Evolutionary conservation across 1,284 basidiomycete genomes (phyloP), one percentile per base, ranked within the genome.

Genomic region (Agroathelia rolfsii): DNA sequence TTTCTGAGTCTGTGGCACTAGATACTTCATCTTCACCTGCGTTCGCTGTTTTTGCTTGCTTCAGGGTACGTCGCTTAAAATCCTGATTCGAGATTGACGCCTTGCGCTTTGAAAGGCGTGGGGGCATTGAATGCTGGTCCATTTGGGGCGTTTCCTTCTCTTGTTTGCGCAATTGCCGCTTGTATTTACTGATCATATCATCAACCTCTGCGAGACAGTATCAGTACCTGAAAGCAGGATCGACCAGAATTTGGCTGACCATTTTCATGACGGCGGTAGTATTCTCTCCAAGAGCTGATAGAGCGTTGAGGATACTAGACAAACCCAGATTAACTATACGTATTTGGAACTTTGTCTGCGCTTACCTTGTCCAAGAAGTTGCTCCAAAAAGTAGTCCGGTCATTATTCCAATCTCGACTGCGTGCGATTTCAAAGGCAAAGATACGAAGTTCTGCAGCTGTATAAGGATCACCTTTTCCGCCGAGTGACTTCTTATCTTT

Each of bases 251-350:
- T 17, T 7, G 26, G 30, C 49, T 29, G 50, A 76, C 77, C 55
- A 41, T 51, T 39, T 46, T 70, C 62, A 41, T 69, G 58, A 35
- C 54, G 55, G 19, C 72, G 62, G 45, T 72, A 76, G 41, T 64
- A 70, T 46, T 77, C 72, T 11, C 52, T 59, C 73, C 76, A 81
- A 4, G 75, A 61, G 42, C 69, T 73, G 4, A 51, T 47, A 16
- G 69, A 61, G 39, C 78, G 61, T 46, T 67, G 66, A 22, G 67
- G 58, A 46, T 70, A 45, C 62, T 66, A 29, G 7, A 18, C n/a
- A 25, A 10, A 24, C 28, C n/a, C 13, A n/a, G 23, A 13, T 12
- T 12, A 9, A 21, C 24, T 15, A 3, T 15, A 9, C 18, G 20
- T 22, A 22, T 20, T 7, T 6, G 24, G 18, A 20, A 23, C 18